Evolutionary conservation across 805 yeast species (phyloP), one percentile per base, ranked within the genome.

Genomic region (Brettanomyces custersianus): DNA sequence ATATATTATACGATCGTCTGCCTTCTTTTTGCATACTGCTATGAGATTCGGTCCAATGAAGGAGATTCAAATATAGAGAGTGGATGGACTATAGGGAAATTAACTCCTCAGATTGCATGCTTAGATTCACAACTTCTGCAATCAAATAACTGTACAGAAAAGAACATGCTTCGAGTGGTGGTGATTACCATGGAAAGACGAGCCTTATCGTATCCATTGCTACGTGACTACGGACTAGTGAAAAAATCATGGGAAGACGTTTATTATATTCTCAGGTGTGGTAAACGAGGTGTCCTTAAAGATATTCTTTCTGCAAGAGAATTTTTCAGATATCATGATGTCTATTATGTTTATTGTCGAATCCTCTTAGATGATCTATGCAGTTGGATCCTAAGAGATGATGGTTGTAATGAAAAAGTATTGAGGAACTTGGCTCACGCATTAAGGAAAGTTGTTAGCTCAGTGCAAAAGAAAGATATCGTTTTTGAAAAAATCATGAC

Each of bases 1-100:
- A 51, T 74, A 1, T 79, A 85, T 47, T 65, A 78, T 28, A 67
- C 83, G 0, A 55, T 90, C 1, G 52, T 86, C 0, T 74, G 83
- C 17, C 43, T 88, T 1, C 45, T 92, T 15, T 92, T 82, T 57
- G 76, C 81, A 1, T 82, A 76, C 46, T 70, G 72, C 36, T 87
- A 79, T 52, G 96, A 92, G 43, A 57, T 70, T 34, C 62, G 96
- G 25, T 80, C 81, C 36, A 85, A 80, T 25, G 75, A 72, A 49
- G 80, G 79, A 10, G 79, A 73, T 15, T 72, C 75, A 35, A 85
- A 75, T 13, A 76, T 83, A 4, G 98, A 92, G 56, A 81, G 94
- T 39, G 85, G 94, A 0, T 92, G 98, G 98, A 78, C 90, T 0
- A 70, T 92, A 4, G 98, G 98, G 2, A 87, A 81, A 46, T 48